Percentiles rank a stretch among this genome's conserved stretches.
Evolutionary conservation across 2,329 filamentous ascomycete genomes (phyloP).

Genomic region (Ceratocystis cubensis): DNA sequence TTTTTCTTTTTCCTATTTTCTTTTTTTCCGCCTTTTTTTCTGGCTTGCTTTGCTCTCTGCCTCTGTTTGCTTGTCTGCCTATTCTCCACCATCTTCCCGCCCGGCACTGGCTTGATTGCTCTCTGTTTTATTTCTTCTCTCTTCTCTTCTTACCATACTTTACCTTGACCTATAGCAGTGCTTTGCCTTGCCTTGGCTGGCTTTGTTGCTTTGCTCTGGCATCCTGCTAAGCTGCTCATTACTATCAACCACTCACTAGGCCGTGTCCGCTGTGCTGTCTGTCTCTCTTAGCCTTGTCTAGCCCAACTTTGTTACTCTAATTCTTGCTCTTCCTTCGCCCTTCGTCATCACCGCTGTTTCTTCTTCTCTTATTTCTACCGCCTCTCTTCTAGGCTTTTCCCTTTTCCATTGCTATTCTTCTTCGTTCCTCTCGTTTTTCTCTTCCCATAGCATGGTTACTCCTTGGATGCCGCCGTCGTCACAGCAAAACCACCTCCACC

Average conservation of each 20-base stretch:
- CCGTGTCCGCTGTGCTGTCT: neutral
- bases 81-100: neutral
- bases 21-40: neutral
- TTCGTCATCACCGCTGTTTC: neutral
- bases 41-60: neutral
- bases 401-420: constrained; percentile 22
- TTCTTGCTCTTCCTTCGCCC: too few species aligned
- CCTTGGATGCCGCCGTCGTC: too few species aligned
- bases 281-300: neutral
- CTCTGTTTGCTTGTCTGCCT: neutral
- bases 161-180: too few species aligned
- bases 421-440: constrained; percentile 20
- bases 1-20: constrained; percentile 9
- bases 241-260: too few species aligned
- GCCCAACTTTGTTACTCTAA: too few species aligned
- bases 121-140: constrained; percentile 17
- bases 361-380: constrained; percentile 17
- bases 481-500: constrained; percentile 24
- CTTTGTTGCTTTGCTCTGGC: too few species aligned
- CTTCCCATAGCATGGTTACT: neutral
- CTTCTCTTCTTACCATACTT: constrained; percentile 1
- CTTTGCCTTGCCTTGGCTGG: too few species aligned
- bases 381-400: constrained; percentile 14
- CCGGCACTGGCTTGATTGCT: neutral
- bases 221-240: too few species aligned